Percentiles rank a stretch among this genome's conserved stretches.
phyloP scores from a whole-genome alignment of 2,329 filamentous ascomycete species.

The Lachnellula occidentalis region DNA sequence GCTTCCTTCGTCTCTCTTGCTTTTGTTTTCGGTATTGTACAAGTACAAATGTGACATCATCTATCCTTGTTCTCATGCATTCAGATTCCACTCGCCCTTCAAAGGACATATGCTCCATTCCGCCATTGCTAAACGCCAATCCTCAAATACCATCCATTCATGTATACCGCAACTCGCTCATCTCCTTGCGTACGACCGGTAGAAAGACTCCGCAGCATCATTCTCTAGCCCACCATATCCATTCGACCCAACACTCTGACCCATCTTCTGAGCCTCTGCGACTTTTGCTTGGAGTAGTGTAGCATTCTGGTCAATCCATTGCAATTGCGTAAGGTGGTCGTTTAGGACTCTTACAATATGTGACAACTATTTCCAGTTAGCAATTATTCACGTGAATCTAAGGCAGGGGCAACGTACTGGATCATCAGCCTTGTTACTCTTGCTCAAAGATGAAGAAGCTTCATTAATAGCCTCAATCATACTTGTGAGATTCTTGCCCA shows the following conservation, averaged over 20 bases:
- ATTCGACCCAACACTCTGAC: conserved; percentile 50
- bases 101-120: conserved; percentile 12
- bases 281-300: conserved; percentile 79
- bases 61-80: not conserved
- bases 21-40: conserved; percentile 9
- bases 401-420: conserved; percentile 55
- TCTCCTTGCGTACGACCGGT: conserved; percentile 75
- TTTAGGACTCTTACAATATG: conserved; percentile 96
- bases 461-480: conserved; percentile 99
- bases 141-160: conserved; percentile 7
- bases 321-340: conserved; percentile 82
- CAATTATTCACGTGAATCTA: conserved; percentile 9
- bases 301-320: conserved; percentile 87
- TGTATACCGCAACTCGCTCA: conserved; percentile 32
- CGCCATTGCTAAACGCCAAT: conserved; percentile 22
- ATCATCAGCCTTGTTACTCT: conserved; percentile 82
- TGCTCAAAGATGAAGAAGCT: conserved; percentile 82
- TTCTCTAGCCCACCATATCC: conserved; percentile 56
- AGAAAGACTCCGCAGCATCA: conserved; percentile 82
- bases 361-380: conserved; percentile 56
- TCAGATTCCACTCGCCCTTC: conserved; percentile 11
- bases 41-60: conserved; percentile 5
- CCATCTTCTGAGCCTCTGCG: conserved; percentile 71
- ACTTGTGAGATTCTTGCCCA: conserved; percentile 84
- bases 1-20: not conserved